Base-by-base conservation (phyloP, 169 alveolate species). In the Ichthyophthirius multifiliis region DNA sequence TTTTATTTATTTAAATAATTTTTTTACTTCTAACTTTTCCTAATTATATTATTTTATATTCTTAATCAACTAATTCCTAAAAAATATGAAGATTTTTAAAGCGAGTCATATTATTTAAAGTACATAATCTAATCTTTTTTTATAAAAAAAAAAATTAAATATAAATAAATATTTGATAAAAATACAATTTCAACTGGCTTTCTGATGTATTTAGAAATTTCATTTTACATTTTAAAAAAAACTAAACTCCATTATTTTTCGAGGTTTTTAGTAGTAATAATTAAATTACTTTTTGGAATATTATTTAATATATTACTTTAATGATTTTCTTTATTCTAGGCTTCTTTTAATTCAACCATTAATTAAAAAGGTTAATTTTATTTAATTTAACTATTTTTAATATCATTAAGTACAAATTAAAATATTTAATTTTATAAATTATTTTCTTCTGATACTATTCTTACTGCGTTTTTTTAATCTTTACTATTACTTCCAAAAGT, bases 261-360 rank as follows among this genome's bases (percentile, higher is more conserved):
- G 3, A 55, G 31, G 31, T 55, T 55, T 27, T 55, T 55, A 9
- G 71, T 39, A 55, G 71, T 39, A 27, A 55, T 55, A 0, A 55
- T 55, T 23, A 55, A 55, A 27, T 55, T 55, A 3, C 43, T 27
- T 27, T 55, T 55, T 10, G 71, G 71, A 3, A 55, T 55, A 34
- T 55, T 55, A 13, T 55, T 10, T 18, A 55, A 23, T 0, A 55
- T 55, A 6, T 18, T 55, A 2, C 43, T 27, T 0, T 34, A 55
- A 23, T 55, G 71, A 27, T 34, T 55, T 23, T 55, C 71, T 27
- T 55, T 55, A 1, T 34, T 34, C 39, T 15, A 18, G 16, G 71
- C 71, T 55, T 55, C 71, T 55, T 39, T 55, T 1, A 39, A 27
- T 55, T 55, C 71, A 20, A 55, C 71, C 71, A 55, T 55, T 20